Percentiles rank a stretch among this genome's conserved stretches.
phyloP scores from a whole-genome alignment of 768 basidiomycete genomes.

The Gautieria morchelliformis region DNA sequence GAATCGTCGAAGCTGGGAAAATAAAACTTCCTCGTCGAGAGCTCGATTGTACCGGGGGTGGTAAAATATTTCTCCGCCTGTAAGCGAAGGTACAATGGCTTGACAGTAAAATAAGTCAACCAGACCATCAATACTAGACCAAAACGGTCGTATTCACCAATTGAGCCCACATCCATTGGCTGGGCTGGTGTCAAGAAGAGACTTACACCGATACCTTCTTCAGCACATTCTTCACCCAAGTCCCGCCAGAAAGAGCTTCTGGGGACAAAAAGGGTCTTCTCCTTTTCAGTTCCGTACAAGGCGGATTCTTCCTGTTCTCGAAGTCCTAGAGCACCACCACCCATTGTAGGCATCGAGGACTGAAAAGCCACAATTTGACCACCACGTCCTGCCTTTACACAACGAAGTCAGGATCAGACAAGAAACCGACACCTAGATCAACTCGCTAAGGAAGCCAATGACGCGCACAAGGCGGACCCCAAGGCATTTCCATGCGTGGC shows the following conservation, averaged over 20 bases:
- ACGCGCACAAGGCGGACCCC: constrained; percentile 66
- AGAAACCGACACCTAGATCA: constrained; percentile 11
- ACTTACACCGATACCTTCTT: constrained; percentile 83
- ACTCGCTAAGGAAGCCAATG: constrained; percentile 63
- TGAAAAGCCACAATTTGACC: constrained; percentile 74
- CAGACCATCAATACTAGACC: not conserved
- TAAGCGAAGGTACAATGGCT: constrained; percentile 46
- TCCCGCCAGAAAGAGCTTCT: constrained; percentile 74
- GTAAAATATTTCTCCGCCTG: constrained; percentile 88
- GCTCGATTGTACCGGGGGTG: constrained; percentile 78
- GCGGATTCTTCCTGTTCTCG: constrained; percentile 48
- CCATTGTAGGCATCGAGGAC: constrained; percentile 57
- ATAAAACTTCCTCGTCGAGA: constrained; percentile 54
- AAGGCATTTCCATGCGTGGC: constrained; percentile 47
- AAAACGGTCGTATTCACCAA: constrained; percentile 37
- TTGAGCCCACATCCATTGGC: constrained; percentile 79
- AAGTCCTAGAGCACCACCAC: constrained; percentile 57
- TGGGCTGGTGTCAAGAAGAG: constrained; percentile 76
- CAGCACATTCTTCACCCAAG: constrained; percentile 80
- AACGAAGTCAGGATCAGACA: not conserved
- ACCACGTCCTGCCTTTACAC: constrained; percentile 50
- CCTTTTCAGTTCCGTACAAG: constrained; percentile 78
- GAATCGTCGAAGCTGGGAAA: constrained; percentile 69
- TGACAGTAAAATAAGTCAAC: not conserved
- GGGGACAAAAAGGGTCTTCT: constrained; percentile 68